phyloP scores from a whole-genome alignment of 2,329 filamentous ascomycete species.

The Fusarium sp. region DNA sequence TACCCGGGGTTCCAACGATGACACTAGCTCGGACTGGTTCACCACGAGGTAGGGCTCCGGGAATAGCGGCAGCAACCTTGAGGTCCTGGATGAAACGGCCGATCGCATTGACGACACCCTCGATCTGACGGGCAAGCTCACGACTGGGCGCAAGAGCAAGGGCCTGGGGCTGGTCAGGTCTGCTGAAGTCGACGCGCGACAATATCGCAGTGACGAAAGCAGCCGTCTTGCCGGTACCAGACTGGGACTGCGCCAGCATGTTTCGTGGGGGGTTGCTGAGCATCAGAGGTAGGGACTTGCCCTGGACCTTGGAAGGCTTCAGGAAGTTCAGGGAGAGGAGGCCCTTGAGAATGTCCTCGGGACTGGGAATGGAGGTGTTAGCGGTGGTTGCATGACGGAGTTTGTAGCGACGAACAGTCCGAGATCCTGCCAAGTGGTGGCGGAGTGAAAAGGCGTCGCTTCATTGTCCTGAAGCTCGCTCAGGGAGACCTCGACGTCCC shows the following conservation, averaged over 20 bases:
- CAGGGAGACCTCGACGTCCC: constrained; percentile 92
- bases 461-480: constrained; percentile 89
- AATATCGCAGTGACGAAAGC: constrained; percentile 95
- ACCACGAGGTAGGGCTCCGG: constrained; percentile 77
- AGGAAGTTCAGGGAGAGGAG: constrained; percentile 86
- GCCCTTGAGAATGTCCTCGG: constrained; percentile 76
- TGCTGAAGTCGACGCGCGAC: constrained; percentile 81
- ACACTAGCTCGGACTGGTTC: constrained; percentile 79
- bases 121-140: constrained; percentile 94
- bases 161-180: constrained; percentile 80
- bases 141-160: constrained; percentile 91
- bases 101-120: constrained; percentile 85
- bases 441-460: constrained; percentile 88
- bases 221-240: constrained; percentile 96
- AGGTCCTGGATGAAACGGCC: constrained; percentile 85
- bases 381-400: background rate
- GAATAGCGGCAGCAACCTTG: constrained; percentile 83
- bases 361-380: constrained; percentile 41
- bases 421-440: constrained; percentile 85
- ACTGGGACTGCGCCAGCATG: constrained; percentile 99
- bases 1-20: constrained; percentile 93
- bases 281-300: constrained; percentile 90
- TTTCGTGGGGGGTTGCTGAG: constrained; percentile 88
- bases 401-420: constrained; percentile 70
- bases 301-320: constrained; percentile 98